Evolutionary conservation across 306 rosid species (phyloP), one percentile per base, ranked within the genome.

Genomic region (Fragaria iinumae): DNA sequence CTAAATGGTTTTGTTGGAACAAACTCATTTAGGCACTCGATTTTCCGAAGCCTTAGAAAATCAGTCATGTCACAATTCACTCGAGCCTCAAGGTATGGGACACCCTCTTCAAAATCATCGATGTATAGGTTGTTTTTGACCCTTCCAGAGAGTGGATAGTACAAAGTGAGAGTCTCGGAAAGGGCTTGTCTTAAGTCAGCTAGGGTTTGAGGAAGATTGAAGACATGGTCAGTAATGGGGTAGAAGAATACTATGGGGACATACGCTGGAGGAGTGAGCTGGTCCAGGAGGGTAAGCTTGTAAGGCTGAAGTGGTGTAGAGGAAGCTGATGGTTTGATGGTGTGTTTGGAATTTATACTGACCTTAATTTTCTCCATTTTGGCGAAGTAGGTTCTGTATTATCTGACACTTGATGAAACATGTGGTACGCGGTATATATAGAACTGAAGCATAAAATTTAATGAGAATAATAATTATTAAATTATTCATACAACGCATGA

Each of bases 121-220:
- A 87, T 53, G 21, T 73, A 83, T 16, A 80, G 32, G 27, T 75
- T 79, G 20, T 83, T 39, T 8, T 81, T 75, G 43, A 75, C 38
- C 12, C 82, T 69, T 0, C 93, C 93, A 0, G 90, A 87, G 1
- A 89, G 1, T 41, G 90, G 93, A 71, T 60, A 60, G 38, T 60
- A 60, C 3, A 60, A 17, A 60, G 38, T 60, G 18, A 60, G 67
- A 13, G 87, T 76, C 62, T 86, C 83, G 0, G 89, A 84, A 8
- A 89, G 80, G 23, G 87, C 83, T 9, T 75, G 16, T 75, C 44
- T 69, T 23, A 50, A 68, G 48, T 16, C 38, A 18, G 44, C 49
- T 74, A 69, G 1, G 67, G 80, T 66, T 76, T 49, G 2, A 16
- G 34, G 20, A 14, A 67, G 36, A 29, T 64, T n/a, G 41, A 57